Evolutionary conservation across 2,329 filamentous ascomycete species (phyloP).

Genomic region (Emergomyces orientalis): DNA sequence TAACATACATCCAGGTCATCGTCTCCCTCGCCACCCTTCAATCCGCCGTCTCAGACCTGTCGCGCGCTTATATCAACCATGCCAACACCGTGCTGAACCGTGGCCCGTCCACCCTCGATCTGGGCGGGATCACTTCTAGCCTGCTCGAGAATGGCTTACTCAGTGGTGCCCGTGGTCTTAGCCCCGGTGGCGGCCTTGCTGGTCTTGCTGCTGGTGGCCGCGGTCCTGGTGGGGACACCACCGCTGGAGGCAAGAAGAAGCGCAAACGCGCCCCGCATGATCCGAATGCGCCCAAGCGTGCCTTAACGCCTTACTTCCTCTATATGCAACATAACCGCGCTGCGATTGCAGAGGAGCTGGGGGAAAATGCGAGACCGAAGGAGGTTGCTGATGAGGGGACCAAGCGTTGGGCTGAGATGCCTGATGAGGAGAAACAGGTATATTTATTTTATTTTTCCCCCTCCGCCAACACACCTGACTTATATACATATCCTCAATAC

Average conservation of each 20-base stretch:
- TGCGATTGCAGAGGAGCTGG: conserved; percentile 71
- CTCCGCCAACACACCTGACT: neutral
- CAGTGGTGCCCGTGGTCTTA: conserved; percentile 27
- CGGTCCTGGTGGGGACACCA: conserved; percentile 15
- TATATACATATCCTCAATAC: neutral
- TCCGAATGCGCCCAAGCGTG: conserved; percentile 89
- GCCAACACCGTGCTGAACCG: conserved; percentile 70
- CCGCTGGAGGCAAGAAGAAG: conserved; percentile 64
- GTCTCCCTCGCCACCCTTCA: conserved; percentile 70
- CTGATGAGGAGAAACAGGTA: conserved; percentile 60
- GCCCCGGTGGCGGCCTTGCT: conserved; percentile 19
- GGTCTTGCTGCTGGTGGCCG: neutral
- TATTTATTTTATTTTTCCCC: no score
- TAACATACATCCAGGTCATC: conserved; percentile 51
- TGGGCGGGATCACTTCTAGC: conserved; percentile 42
- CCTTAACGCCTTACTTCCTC: conserved; percentile 87
- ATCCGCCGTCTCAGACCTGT: conserved; percentile 67
- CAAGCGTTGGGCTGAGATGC: conserved; percentile 73
- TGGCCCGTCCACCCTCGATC: conserved; percentile 45
- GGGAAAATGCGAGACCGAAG: conserved; percentile 66
- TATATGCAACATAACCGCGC: conserved; percentile 83
- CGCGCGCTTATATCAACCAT: conserved; percentile 78
- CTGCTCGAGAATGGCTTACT: conserved; percentile 39
- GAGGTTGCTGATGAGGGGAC: conserved; percentile 83
- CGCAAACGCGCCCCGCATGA: conserved; percentile 80